Base-by-base conservation (phyloP, 495 filamentous ascomycete genomes). In the Penicillium paxilli region DNA sequence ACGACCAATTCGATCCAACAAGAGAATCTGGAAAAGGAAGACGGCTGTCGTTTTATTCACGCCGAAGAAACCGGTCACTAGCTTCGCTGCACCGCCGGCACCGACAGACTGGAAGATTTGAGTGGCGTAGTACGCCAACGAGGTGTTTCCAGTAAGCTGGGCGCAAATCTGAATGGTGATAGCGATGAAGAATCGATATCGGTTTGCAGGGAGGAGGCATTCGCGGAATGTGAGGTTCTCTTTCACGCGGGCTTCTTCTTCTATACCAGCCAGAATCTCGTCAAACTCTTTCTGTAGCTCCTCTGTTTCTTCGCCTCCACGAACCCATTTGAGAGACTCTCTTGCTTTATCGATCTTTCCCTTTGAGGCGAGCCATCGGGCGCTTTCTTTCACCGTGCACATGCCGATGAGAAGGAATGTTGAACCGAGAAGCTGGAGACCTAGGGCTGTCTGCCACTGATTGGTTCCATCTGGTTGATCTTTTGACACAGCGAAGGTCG, bases 381-480 rank as follows among this genome's bases (percentile, higher is more conserved):
- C 67, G 25, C 71, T 76, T 52, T 82, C 78, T 20, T 71, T 71
- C 5, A 80, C 54, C 2, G 74, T 73, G 2, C 72, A 60, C 70
- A 79, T 77, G 1, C 77, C 73, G 1, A 73, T n/a, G 4, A 74
- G 64, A 11, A 82, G 60, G 8, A 82, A 50, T 1, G 61, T 73
- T 8, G 72, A 72, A 0, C 78, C 75, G 0, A 75, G 60, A 28
- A 81, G 62, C 48, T 83, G 79, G 23, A 81, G 62, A 0, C 76
- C 78, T 23, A 83, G 52, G 5, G 78, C 73, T 25, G 81, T 80
- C 59, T 79, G 75, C 81, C 79, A 83, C 62, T 83, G 76, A 21
- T 53, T 66, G 3, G 67, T 64, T 16, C 58, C 58, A 41, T 49
- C 54, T 0, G 63, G 55, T 21, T 67, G 63, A 11, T 75, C 60